Base-by-base conservation (phyloP, 2,329 filamentous ascomycete species). In the Talaromyces sp. region DNA sequence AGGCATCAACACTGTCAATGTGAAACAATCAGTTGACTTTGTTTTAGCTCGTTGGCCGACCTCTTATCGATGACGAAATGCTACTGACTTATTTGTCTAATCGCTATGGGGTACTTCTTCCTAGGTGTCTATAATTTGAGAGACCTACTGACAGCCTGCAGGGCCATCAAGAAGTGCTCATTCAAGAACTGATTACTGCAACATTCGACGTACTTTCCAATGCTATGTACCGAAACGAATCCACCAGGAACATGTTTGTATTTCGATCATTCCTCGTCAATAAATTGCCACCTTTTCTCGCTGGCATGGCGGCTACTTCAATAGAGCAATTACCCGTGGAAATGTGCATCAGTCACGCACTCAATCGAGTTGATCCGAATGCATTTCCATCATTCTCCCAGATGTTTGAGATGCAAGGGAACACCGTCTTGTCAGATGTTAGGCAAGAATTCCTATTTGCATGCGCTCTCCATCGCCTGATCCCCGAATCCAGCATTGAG, bases 201-300 rank as follows among this genome's bases (percentile, higher is more conserved):
- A 87, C 91, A 0, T 97, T 99, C 67, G 92, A 97, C 66, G 82
- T 95, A 5, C 79, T 99, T 15, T 89, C 91, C 36, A 96, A 96
- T 67, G 88, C 89, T 5, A 89, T 93, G 62, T 89, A 94, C 64
- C 84, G 89, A 37, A 82, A 79, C 46, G 84, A 87, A 66, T 77
- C 82, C 8, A 71, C 73, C 17, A 78, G 84, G 54, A 81, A 80
- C 0, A 81, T 89, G 57, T 87, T 91, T 59, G 75, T 93, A 17
- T 80, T 96, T 53, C 87, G 91, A 36, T 95, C 92, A 0, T 99
- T 94, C 69, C 79, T 99, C 22, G 88, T 95, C 64, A 84, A 91
- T 82, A 81, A 85, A 66, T 71, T 90, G 3, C 87, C 87, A 0
- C 65, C 81, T 2, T 77, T 89, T 8, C 75, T 90, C 13, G 75